Conservation (phyloP, 495 filamentous ascomycete genomes). For the Podospora bellae-mahoneyi region DNA sequence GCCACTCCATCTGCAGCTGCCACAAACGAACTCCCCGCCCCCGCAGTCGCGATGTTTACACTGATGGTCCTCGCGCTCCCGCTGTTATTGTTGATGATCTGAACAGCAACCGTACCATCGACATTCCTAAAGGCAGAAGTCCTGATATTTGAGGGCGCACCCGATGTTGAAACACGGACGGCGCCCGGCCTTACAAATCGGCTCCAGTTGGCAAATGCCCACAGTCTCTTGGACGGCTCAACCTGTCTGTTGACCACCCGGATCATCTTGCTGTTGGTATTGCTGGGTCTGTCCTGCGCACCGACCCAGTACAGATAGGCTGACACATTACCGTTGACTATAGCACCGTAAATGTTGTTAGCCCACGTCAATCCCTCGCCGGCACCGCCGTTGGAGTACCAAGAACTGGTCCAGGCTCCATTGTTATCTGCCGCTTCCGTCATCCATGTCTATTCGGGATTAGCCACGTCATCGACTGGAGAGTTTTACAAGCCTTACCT, state of each 20-base stretch:
- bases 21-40: background rate
- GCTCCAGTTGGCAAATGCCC: conserved; percentile 48
- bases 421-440: conserved; percentile 52
- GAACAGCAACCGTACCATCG: conserved; percentile 42
- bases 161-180: conserved; percentile 38
- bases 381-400: conserved; percentile 45
- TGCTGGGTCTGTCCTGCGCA: conserved; percentile 34
- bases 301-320: conserved; percentile 56
- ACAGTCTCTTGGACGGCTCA: conserved; percentile 42
- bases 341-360: conserved; percentile 45
- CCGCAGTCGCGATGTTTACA: background rate
- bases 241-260: conserved; percentile 33
- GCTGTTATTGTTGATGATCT: conserved; percentile 51
- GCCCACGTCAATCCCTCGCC: conserved; percentile 58
- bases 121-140: conserved; percentile 46
- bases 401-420: conserved; percentile 43
- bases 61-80: conserved; percentile 4
- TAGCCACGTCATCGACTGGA: background rate
- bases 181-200: conserved; percentile 49
- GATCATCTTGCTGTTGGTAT: conserved; percentile 43
- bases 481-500: background rate
- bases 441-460: conserved; percentile 37
- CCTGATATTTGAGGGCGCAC: conserved; percentile 30
- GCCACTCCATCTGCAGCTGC: background rate
- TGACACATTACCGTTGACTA: conserved; percentile 43